Evolutionary conservation across 106 monocot genomes (phyloP).

Genomic region (Dendrobium catenatum): DNA sequence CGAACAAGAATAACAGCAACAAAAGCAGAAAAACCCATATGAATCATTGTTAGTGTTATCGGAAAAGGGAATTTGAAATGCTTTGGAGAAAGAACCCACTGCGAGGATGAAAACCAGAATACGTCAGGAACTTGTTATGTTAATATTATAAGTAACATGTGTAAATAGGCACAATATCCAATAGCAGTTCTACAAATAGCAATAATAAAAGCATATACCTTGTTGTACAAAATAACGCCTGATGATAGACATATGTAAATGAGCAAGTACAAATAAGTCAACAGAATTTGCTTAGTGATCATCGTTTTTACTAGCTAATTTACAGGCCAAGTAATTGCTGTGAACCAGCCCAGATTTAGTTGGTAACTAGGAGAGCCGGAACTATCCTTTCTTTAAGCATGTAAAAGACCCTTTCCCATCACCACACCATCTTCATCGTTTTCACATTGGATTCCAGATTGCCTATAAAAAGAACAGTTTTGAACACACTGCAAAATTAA

Average conservation of each 20-base stretch:
- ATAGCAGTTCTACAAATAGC: not conserved
- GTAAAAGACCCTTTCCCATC: not conserved
- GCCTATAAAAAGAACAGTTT: not conserved
- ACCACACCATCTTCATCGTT: slow-evolving; percentile 3
- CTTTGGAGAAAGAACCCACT: slow-evolving; percentile 94
- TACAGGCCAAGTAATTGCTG: not conserved
- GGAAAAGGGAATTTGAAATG: slow-evolving; percentile 96
- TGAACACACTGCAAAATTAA: not conserved
- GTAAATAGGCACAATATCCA: not conserved
- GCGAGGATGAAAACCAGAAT: slow-evolving; percentile 20
- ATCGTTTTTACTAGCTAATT: slow-evolving; percentile 13
- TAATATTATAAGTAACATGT: not conserved
- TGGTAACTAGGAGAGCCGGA: not conserved
- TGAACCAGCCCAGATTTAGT: not conserved
- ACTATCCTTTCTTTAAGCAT: not conserved
- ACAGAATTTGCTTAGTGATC: slow-evolving; percentile 42
- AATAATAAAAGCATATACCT: slow-evolving; percentile 22
- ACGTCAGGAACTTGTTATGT: not conserved
- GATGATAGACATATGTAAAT: slow-evolving; percentile 65
- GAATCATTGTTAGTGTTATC: slow-evolving; percentile 95
- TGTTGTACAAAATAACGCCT: slow-evolving; percentile 71
- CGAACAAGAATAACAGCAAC: slow-evolving; percentile 84
- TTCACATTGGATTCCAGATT: not conserved
- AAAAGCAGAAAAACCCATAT: slow-evolving; percentile 91
- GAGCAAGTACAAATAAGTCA: slow-evolving; percentile 58